A percentile compares a stretch with the other conserved stretches of the same genome.
Evolutionary conservation across 768 basidiomycete species (phyloP).

Genomic region (Amanita muscaria): DNA sequence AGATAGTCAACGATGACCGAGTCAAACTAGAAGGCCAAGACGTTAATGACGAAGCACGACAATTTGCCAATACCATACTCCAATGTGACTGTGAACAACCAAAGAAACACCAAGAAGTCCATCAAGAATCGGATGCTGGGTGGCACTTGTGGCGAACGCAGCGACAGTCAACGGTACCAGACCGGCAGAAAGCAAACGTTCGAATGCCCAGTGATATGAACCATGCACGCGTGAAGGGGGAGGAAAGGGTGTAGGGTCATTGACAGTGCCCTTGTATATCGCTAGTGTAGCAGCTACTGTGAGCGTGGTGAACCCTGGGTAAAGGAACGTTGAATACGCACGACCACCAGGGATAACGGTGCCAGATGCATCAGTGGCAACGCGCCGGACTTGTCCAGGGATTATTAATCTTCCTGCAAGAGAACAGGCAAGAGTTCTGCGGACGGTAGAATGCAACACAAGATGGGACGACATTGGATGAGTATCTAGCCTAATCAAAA

Average conservation of each 20-base stretch:
- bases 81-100: conserved; percentile 93
- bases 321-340: neutral
- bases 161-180: conserved; percentile 85
- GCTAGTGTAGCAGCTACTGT: too few relatives aligned
- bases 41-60: conserved; percentile 2
- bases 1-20: conserved; percentile 78
- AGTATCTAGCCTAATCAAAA: too few relatives aligned
- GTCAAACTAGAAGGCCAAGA: conserved; percentile 51
- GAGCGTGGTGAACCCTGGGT: too few relatives aligned
- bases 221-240: conserved; percentile 73
- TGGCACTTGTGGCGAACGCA: conserved; percentile 72
- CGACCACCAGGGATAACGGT: conserved; percentile 7
- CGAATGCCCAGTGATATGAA: conserved; percentile 90
- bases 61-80: conserved; percentile 41
- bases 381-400: neutral
- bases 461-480: too few relatives aligned
- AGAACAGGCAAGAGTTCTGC: neutral
- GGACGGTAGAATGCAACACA: conserved; percentile 1
- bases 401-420: neutral
- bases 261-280: conserved; percentile 84
- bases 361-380: neutral
- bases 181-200: conserved; percentile 80
- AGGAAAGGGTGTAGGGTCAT: conserved; percentile 91
- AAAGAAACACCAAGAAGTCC: conserved; percentile 81
- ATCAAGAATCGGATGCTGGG: conserved; percentile 78